Base-by-base conservation (phyloP, 129 eudicot genomes). In the Saposhnikovia divaricata region DNA sequence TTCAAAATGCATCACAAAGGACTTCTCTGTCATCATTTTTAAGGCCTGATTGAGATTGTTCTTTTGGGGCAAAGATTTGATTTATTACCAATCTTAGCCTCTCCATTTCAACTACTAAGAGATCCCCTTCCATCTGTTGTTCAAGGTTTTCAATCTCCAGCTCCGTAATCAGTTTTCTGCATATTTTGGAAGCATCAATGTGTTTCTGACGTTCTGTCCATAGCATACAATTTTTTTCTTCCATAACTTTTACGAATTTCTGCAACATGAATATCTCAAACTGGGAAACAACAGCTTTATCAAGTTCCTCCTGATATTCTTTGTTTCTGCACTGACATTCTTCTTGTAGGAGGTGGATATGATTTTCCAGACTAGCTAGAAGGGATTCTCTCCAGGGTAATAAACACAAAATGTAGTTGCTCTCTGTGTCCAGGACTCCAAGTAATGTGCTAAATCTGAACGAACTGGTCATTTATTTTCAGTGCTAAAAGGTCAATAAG, bases 101-200 rank as follows among this genome's bases (percentile, higher is more conserved):
- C 77, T 96, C 95, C 34, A 96, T 87, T 82, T 92, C 96, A 38
- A 87, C 98, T 76, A 96, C 79, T 80, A 96, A 75, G 43, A 92
- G 84, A 70, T 92, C 99, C 78, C 91, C 90, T 85, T 96, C 99
- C 18, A 92, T 92, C 80, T 96, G 90, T 65, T 92, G 98, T 84
- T 92, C 96, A 19, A 96, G 92, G 82, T 87, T 92, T 78, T 96
- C 98, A 37, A 83, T 88, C 88, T 92, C 98, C 47, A 96, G 87
- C 87, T 96, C 99, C 0, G 91, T 80, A 74, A 96, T n/a, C n/a
- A n/a, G n/a, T n/a, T n/a, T n/a, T n/a, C n/a, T n/a, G n/a, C n/a
- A n/a, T n/a, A n/a, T n/a, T n/a, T 89, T 96, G 16, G 98, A 88
- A 27, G 91, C 92, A 73, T 89, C 90, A 0, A 88, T 85, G 40